Percentiles rank a stretch among this genome's conserved stretches.
These are phyloP conservation scores for Sclerotinia sclerotiorum DNA, from an alignment of 2,329 filamentous ascomycete genomes.

Conservation along the genomic window DNA sequence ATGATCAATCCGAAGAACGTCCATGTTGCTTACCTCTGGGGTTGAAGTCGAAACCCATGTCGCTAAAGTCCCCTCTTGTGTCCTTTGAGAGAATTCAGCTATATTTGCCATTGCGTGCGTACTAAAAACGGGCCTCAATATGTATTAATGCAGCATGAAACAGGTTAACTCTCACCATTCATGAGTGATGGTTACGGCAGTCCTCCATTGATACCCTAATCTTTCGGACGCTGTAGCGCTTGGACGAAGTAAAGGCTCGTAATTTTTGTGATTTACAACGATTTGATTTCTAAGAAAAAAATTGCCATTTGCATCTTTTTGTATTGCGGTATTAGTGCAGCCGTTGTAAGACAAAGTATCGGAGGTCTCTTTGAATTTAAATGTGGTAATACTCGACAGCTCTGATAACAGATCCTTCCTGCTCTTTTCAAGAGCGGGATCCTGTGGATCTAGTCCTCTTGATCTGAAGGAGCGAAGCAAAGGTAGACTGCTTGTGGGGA, in stretches of 20 bases:
- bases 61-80: too few relatives aligned
- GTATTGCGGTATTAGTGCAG: neutral
- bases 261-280: neutral
- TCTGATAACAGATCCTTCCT: neutral
- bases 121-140: neutral
- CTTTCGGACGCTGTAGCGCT: constrained; percentile 4
- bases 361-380: neutral
- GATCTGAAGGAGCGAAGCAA: neutral
- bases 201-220: constrained; percentile 11
- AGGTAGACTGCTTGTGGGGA: neutral
- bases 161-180: neutral
- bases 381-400: neutral
- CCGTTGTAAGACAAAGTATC: neutral
- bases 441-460: neutral
- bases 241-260: neutral
- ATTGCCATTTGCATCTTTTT: neutral
- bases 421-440: constrained; percentile 8
- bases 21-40: neutral
- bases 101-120: neutral
- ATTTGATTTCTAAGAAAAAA: neutral
- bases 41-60: neutral
- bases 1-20: neutral
- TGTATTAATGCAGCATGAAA: neutral
- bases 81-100: neutral
- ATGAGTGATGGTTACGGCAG: constrained; percentile 7